Evolutionary conservation across 2,329 filamentous ascomycete genomes (phyloP).

Genomic region (Stachybotrys elegans): DNA sequence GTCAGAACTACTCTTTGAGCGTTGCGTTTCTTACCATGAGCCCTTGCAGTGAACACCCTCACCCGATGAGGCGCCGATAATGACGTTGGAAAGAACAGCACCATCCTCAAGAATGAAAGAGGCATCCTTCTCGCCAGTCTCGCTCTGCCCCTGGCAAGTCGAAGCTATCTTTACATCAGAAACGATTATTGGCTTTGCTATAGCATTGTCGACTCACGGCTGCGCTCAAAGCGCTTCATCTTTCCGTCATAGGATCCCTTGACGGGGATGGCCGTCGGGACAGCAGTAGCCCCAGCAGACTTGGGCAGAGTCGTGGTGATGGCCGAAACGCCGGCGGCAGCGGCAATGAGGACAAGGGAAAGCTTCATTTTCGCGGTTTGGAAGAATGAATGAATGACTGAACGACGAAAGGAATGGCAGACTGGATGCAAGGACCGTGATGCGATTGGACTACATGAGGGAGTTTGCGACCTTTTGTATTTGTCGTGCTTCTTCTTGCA

Average conservation of each 20-base stretch:
- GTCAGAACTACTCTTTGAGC: background rate
- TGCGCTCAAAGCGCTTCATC: constrained; percentile 4
- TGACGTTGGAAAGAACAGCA: constrained; percentile 2
- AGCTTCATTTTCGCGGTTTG: background rate
- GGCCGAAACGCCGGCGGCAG: background rate
- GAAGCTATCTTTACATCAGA: background rate
- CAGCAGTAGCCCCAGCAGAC: constrained; percentile 1
- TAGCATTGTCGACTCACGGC: background rate
- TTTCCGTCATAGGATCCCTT: constrained; percentile 3
- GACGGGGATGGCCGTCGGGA: constrained; percentile 3
- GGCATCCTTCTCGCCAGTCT: constrained; percentile 3
- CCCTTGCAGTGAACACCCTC: constrained; percentile 4
- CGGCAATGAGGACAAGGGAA: background rate
- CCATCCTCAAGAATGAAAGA: constrained; percentile 3
- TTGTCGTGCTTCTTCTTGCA: no score
- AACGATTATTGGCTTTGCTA: background rate
- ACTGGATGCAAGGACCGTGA: no score
- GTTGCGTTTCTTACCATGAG: background rate
- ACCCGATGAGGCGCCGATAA: constrained; percentile 1
- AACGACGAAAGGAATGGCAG: no score
- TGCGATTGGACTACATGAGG: no score
- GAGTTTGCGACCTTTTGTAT: no score
- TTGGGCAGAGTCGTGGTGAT: constrained; percentile 3
- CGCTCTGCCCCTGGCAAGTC: background rate
- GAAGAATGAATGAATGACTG: no score